A percentile compares a stretch with the other conserved stretches of the same genome.
phyloP scores from a whole-genome alignment of 2,329 filamentous ascomycete species.

The Diaporthe destruens region DNA sequence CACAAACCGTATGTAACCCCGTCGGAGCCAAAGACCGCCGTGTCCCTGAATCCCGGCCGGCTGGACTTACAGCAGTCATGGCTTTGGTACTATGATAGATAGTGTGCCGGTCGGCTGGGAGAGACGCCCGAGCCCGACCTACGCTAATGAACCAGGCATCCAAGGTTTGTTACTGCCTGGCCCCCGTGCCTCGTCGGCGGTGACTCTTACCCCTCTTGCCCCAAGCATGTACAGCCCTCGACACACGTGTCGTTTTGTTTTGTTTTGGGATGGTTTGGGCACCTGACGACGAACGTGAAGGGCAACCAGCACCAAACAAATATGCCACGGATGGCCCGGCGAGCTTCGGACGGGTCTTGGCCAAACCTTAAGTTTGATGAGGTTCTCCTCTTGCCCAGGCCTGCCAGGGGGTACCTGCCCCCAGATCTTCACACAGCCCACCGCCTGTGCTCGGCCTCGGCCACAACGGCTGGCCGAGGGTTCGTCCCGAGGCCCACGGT shows the following conservation, averaged over 20 bases:
- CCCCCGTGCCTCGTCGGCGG: neutral
- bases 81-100: too few relatives aligned
- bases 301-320: neutral
- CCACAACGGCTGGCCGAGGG: conserved; percentile 24
- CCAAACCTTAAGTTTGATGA: conserved; percentile 11
- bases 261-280: neutral
- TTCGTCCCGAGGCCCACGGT: conserved; percentile 27
- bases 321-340: conserved; percentile 1
- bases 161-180: neutral
- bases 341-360: conserved; percentile 7
- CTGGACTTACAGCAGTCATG: too few relatives aligned
- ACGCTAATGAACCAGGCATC: neutral
- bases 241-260: neutral
- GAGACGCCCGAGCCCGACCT: conserved; percentile 8
- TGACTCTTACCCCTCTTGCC: conserved; percentile 17
- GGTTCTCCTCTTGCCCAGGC: neutral
- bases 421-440: neutral
- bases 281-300: neutral
- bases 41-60: conserved; percentile 17
- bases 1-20: conserved; percentile 11
- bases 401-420: too few relatives aligned
- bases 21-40: neutral
- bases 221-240: neutral
- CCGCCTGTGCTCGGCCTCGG: conserved; percentile 15
- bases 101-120: conserved; percentile 10